These are phyloP conservation scores for Schizopora paradoxa DNA, from an alignment of 1,284 basidiomycete species.

Conservation along the genomic window DNA sequence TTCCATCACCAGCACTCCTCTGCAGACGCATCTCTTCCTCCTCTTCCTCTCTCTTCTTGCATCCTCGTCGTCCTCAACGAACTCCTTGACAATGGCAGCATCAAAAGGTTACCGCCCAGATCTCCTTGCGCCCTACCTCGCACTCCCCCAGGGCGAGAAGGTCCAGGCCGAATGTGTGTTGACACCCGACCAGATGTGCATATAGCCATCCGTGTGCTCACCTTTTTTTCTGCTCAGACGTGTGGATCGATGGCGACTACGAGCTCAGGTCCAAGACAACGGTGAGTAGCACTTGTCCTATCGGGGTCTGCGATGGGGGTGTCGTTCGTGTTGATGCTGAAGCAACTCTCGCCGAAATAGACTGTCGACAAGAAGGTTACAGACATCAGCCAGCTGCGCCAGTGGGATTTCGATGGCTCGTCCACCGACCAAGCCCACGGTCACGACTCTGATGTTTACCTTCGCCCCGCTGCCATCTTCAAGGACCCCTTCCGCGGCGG, in stretches of 20 bases:
- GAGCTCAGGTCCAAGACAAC: constrained; percentile 95
- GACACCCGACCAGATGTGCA: constrained; percentile 38
- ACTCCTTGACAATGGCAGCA: constrained; percentile 22
- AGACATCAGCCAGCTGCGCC: constrained; percentile 81
- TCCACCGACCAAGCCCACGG: constrained; percentile 96
- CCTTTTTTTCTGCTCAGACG: constrained; percentile 51
- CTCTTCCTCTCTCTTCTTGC: constrained; percentile 20
- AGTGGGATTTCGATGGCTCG: constrained; percentile 99
- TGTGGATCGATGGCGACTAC: constrained; percentile 92
- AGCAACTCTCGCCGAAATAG: constrained; percentile 32
- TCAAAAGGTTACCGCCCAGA: constrained; percentile 65
- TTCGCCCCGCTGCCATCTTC: constrained; percentile 96
- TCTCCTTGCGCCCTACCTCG: constrained; percentile 82
- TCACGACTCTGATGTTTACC: constrained; percentile 94
- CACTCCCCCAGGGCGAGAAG: constrained; percentile 80
- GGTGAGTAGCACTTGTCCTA: constrained; percentile 34
- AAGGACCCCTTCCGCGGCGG: constrained; percentile 99
- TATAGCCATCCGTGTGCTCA: constrained; percentile 13
- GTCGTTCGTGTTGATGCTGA: not conserved
- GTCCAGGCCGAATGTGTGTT: constrained; percentile 87
- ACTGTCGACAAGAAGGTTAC: constrained; percentile 82
- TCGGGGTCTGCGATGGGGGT: not conserved
- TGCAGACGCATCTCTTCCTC: constrained; percentile 6
- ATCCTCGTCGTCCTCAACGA: constrained; percentile 17
- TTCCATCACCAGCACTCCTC: not conserved